Evolutionary conservation across 345 rosid genomes (phyloP).

Genomic region (Nasturtium officinale): DNA sequence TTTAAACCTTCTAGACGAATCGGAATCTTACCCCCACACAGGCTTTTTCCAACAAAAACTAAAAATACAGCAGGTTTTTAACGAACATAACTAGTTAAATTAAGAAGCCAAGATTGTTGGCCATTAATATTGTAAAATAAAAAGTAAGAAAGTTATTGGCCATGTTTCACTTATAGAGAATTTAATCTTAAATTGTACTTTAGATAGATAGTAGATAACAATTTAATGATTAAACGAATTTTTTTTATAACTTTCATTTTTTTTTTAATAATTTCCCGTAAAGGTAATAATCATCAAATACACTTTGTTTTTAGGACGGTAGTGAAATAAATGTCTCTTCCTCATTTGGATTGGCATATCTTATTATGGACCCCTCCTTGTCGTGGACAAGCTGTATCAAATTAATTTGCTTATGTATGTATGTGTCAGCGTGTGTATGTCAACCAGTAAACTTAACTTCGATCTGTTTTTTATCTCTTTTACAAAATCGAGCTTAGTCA

Average conservation of each 20-base stretch:
- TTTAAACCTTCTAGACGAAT: neutral
- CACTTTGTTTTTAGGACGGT: conserved; percentile 29
- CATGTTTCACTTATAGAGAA: conserved; percentile 23
- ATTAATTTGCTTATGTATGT: neutral
- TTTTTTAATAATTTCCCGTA: neutral
- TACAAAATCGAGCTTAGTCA: neutral
- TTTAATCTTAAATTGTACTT: neutral
- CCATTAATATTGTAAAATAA: neutral
- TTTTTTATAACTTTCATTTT: neutral
- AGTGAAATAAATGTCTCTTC: conserved; percentile 23
- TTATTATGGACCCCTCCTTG: conserved; percentile 37
- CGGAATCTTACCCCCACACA: neutral
- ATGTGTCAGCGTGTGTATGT: neutral
- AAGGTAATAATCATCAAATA: conserved; percentile 21
- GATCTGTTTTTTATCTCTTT: neutral
- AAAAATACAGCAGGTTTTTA: neutral
- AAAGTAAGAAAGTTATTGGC: neutral
- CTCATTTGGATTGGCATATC: conserved; percentile 31
- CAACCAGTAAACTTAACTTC: neutral
- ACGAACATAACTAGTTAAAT: neutral
- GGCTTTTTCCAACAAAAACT: neutral
- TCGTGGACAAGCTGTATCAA: neutral
- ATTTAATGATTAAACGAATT: neutral
- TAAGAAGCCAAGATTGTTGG: conserved; percentile 7
- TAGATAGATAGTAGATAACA: neutral